These are phyloP conservation scores for Yarrowia sp. DNA, from an alignment of 805 yeast species.

Conservation along the genomic window DNA sequence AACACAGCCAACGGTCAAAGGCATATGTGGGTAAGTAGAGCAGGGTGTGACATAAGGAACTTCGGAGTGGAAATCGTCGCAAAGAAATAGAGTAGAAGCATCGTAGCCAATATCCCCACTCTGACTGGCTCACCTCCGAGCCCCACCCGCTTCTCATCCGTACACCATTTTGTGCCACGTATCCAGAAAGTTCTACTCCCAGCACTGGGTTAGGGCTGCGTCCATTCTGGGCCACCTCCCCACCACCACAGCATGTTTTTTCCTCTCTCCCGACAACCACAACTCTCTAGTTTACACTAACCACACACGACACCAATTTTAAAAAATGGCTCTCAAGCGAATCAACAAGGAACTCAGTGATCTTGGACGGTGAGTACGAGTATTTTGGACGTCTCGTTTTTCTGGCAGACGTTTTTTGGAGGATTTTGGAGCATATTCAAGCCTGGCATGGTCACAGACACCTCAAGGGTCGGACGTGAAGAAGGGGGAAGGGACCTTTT, in stretches of 20 bases:
- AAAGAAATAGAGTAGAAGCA: background rate
- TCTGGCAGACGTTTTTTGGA: background rate
- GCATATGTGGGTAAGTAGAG: background rate
- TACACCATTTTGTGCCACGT: conserved; percentile 23
- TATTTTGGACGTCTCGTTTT: background rate
- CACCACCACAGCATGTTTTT: conserved; percentile 30
- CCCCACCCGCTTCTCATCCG: conserved; percentile 17
- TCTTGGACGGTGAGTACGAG: conserved; percentile 79
- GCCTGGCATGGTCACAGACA: background rate
- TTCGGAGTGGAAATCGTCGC: too few relatives aligned
- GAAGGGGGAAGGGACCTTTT: background rate
- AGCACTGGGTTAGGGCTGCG: conserved; percentile 25
- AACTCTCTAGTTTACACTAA: conserved; percentile 34
- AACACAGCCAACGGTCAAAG: background rate
- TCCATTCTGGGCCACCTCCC: conserved; percentile 4
- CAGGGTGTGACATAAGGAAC: background rate
- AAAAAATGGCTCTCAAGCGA: conserved; percentile 86
- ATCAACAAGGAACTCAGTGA: conserved; percentile 94
- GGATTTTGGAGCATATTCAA: background rate
- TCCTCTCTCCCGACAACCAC: conserved; percentile 35
- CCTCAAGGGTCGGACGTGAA: background rate
- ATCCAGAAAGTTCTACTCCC: conserved; percentile 37
- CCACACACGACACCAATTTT: conserved; percentile 36
- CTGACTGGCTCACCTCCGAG: background rate
- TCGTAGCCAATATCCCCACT: background rate